Conservation (phyloP, 2,329 filamentous ascomycete genomes). For the Pseudogymnoascus sp. region DNA sequence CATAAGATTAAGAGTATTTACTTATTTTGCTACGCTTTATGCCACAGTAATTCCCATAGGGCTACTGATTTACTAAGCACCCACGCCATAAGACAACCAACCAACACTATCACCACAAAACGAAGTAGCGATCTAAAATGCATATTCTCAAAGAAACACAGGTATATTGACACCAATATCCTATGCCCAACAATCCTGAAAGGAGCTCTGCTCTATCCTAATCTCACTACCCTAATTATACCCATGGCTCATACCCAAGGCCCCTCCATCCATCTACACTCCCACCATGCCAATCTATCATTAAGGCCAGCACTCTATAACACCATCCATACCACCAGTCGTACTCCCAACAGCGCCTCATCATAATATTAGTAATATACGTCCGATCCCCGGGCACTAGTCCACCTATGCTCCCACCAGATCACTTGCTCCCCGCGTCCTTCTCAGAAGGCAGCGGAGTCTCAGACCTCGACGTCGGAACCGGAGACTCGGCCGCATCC, state of each 20-base stretch:
- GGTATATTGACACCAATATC: background rate
- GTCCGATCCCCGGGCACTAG: background rate
- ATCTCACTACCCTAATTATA: background rate
- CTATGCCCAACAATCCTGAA: background rate
- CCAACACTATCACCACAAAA: background rate
- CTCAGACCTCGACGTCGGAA: background rate
- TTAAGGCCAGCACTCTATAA: background rate
- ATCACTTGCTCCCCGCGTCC: background rate
- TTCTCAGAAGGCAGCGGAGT: background rate
- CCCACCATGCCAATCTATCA: conserved; percentile 5
- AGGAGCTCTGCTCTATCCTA: background rate
- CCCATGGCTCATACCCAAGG: background rate
- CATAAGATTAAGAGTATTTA: too few relatives aligned
- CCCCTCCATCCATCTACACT: background rate
- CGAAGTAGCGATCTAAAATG: background rate
- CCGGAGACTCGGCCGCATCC: background rate
- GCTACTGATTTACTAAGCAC: background rate
- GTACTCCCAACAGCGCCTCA: background rate
- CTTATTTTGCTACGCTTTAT: background rate
- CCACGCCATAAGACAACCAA: background rate
- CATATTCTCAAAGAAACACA: background rate
- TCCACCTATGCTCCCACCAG: too few relatives aligned
- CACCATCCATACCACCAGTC: background rate
- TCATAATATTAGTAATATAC: background rate
- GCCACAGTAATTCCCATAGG: background rate